Evolutionary conservation across 495 filamentous ascomycete genomes (phyloP).

Genomic region (Emericellopsis terricola): DNA sequence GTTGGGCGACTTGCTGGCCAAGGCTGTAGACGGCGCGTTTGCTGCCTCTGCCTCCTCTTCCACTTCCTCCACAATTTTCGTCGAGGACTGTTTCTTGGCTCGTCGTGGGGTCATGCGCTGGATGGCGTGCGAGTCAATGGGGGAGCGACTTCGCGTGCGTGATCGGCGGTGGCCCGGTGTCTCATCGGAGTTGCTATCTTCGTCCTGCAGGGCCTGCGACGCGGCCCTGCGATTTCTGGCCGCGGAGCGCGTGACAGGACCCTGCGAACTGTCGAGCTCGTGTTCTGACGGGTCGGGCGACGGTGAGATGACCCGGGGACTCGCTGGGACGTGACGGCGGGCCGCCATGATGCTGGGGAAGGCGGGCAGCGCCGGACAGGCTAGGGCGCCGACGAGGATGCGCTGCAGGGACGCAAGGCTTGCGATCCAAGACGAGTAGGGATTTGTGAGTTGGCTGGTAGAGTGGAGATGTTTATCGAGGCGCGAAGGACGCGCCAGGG

Average conservation of each 20-base stretch:
- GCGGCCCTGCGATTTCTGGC: constrained; percentile 29
- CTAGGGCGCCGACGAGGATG: constrained; percentile 32
- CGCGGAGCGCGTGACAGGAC: constrained; percentile 46
- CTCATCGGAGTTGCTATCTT: constrained; percentile 14
- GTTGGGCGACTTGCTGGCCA: constrained; percentile 6
- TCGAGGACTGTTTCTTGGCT: constrained; percentile 5
- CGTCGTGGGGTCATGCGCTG: constrained; percentile 24
- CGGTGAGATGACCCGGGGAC: constrained; percentile 54
- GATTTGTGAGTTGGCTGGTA: background rate
- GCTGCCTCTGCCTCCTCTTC: constrained; percentile 1
- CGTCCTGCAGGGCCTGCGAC: constrained; percentile 18
- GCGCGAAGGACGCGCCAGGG: constrained; percentile 21
- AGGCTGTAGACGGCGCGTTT: background rate
- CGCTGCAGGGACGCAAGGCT: constrained; percentile 23
- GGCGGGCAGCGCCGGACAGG: constrained; percentile 24
- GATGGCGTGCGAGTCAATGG: constrained; percentile 29
- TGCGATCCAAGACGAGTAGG: constrained; percentile 19
- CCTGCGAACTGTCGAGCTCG: constrained; percentile 35
- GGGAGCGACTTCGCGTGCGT: constrained; percentile 32
- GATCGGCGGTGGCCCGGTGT: constrained; percentile 15
- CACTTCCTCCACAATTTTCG: constrained; percentile 1
- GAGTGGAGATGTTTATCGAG: constrained; percentile 25
- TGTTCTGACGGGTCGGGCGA: constrained; percentile 45
- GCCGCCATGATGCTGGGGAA: background rate
- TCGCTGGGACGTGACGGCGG: constrained; percentile 33